Evolutionary conservation across 1,139 yeast genomes (phyloP).

Genomic region (Pichia sp.): DNA sequence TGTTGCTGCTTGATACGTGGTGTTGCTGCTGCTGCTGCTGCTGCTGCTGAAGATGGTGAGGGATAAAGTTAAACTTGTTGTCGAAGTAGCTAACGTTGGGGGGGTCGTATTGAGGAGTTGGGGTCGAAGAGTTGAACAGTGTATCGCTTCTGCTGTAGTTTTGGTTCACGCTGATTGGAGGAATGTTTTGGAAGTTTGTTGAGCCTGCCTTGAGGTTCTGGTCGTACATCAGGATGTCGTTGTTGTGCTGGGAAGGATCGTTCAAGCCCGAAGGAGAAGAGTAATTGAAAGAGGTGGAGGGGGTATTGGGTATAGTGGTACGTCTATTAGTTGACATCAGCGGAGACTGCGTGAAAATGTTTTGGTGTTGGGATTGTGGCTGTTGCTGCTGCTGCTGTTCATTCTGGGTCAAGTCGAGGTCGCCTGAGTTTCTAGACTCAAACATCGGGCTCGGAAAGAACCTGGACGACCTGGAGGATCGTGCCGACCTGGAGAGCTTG

Average conservation of each 20-base stretch:
- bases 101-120: constrained; percentile 12
- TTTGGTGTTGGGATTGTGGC: constrained; percentile 4
- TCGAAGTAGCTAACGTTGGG: constrained; percentile 7
- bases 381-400: constrained; percentile 12
- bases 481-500: constrained; percentile 17
- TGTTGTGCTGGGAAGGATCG: not conserved
- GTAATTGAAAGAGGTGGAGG: not conserved
- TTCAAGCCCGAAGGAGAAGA: not conserved
- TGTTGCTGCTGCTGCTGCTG: not conserved
- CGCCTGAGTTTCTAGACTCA: not conserved
- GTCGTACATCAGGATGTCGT: not conserved
- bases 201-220: constrained; percentile 1
- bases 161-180: not conserved
- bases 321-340: constrained; percentile 5
- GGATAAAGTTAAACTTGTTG: not conserved
- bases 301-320: constrained; percentile 6
- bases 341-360: constrained; percentile 5
- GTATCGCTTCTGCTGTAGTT: not conserved
- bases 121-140: constrained; percentile 1
- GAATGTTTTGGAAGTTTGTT: not conserved
- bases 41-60: not conserved
- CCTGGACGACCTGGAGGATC: constrained; percentile 31
- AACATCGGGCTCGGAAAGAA: constrained; percentile 37
- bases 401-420: not conserved
- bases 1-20: not conserved